phyloP scores from a whole-genome alignment of 208 protist species.

The Trypanosoma brucei region DNA sequence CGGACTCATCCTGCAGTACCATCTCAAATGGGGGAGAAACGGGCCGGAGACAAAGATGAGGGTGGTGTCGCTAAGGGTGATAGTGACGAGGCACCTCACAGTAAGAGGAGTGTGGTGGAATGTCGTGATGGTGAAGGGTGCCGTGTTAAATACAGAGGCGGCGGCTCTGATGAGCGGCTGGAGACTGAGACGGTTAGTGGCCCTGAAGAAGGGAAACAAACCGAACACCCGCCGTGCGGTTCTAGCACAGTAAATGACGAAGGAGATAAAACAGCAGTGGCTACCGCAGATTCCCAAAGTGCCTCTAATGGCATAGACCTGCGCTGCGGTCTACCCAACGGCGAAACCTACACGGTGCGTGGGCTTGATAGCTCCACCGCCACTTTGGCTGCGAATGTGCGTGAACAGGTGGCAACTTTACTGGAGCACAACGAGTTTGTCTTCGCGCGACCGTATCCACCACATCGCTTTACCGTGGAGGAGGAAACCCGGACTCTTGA shows the following conservation, averaged over 20 bases:
- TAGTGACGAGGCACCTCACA: not conserved
- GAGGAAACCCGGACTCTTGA: conserved; percentile 42
- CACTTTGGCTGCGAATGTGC: conserved; percentile 50
- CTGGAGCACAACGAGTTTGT: conserved; percentile 34
- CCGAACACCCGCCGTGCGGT: not conserved
- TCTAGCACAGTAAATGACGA: not conserved
- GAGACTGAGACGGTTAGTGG: not conserved
- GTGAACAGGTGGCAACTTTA: conserved; percentile 23
- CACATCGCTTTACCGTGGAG: conserved; percentile 30
- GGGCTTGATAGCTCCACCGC: conserved; percentile 27
- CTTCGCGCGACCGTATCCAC: conserved; percentile 57
- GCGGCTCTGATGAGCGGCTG: too few relatives aligned
- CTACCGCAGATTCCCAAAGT: not conserved
- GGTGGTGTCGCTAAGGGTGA: not conserved
- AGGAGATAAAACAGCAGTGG: not conserved
- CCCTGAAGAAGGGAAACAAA: not conserved
- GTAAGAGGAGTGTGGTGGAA: not conserved
- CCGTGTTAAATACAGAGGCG: not conserved
- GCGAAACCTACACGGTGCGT: conserved; percentile 31
- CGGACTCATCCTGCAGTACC: too few relatives aligned
- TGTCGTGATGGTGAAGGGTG: not conserved
- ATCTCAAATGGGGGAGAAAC: too few relatives aligned
- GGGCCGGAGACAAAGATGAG: too few relatives aligned
- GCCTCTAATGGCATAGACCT: conserved; percentile 31
- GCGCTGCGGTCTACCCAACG: conserved; percentile 58